Evolutionary conservation across 768 basidiomycete genomes (phyloP), one percentile per base, ranked within the genome.

Genomic region (Hericium rajendrae): DNA sequence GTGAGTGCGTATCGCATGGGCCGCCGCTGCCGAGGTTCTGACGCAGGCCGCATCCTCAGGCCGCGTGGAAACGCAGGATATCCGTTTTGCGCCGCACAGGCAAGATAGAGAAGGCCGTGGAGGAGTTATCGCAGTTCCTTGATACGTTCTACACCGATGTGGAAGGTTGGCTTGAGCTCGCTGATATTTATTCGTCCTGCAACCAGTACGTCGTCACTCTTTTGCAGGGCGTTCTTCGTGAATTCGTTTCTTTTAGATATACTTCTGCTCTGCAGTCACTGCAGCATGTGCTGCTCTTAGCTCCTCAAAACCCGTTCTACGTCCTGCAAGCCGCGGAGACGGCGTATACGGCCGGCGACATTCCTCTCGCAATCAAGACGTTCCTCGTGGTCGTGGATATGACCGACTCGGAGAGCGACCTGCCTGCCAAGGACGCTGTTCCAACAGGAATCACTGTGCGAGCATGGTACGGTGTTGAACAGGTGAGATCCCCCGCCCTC

Each of bases 61-160:
- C 80, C 1, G 69, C 80, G 37, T 91, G 90, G 84, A 91, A 92
- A 64, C 81, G 93, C n/a, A 81, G 83, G 54, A 83, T 91, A 61
- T 82, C 88, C 0, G 80, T 92, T 11, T 76, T 88, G 10, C 74
- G 85, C 48, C 75, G 82, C 10, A 74, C 72, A 6, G 84, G 88
- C 49, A 79, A 79, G 65, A 69, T 79, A 0, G 83, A 91, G 53
- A 76, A 76, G 51, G 85, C 88, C 0, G 82, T 88, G 2, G 78
- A 83, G 10, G 83, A 92, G 65, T 76, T 95, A 3, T 80, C 80
- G 13, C 73, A 77, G 46, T 84, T 86, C 62, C 78, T 93, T 18
- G 93, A 97, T 64, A 91, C 86, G 0, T 88, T 92, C 67, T 97
- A 95, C 68, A 83, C 83, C 20, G 94, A 97, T 61, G 74, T 86